phyloP scores from a whole-genome alignment of 768 basidiomycete genomes.

The Xerocomus potaroensis region DNA sequence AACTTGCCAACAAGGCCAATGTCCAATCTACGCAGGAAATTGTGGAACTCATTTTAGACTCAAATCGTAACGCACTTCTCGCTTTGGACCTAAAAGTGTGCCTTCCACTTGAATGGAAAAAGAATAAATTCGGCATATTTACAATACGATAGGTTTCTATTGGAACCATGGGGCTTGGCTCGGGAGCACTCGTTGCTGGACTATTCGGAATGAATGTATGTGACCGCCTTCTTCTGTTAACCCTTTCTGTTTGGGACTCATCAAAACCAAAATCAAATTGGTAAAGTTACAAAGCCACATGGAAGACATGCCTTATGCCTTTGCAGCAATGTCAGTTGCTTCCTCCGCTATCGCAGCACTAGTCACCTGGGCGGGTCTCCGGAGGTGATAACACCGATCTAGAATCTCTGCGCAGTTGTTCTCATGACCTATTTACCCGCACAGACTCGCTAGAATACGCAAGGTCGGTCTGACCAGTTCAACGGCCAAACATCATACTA shows the following conservation, averaged over 20 bases:
- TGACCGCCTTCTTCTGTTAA: slow-evolving; percentile 11
- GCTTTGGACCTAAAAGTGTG: slow-evolving; percentile 85
- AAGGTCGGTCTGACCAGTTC: slow-evolving; percentile 40
- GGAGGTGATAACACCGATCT: slow-evolving; percentile 40
- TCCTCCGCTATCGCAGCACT: slow-evolving; percentile 56
- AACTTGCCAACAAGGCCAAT: slow-evolving; percentile 48
- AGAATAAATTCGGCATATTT: background rate
- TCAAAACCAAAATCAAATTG: slow-evolving; percentile 17
- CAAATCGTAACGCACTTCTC: slow-evolving; percentile 89
- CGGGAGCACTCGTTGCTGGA: slow-evolving; percentile 86
- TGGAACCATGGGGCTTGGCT: slow-evolving; percentile 86
- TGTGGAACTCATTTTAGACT: slow-evolving; percentile 92
- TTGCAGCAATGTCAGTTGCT: slow-evolving; percentile 57
- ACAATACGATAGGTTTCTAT: slow-evolving; percentile 69
- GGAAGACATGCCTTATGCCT: slow-evolving; percentile 71
- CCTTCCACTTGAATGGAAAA: background rate
- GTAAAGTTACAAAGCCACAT: slow-evolving; percentile 68
- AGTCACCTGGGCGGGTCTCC: slow-evolving; percentile 63
- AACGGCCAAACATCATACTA: slow-evolving; percentile 8
- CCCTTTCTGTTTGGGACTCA: slow-evolving; percentile 24
- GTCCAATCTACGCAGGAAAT: slow-evolving; percentile 98
- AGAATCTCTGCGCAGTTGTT: slow-evolving; percentile 6
- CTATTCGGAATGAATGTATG: slow-evolving; percentile 96
- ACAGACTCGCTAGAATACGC: slow-evolving; percentile 43
- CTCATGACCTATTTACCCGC: slow-evolving; percentile 2